Evolutionary conservation across 176 grass and related monocot species (phyloP).

Genomic region (Juncus inflexus): DNA sequence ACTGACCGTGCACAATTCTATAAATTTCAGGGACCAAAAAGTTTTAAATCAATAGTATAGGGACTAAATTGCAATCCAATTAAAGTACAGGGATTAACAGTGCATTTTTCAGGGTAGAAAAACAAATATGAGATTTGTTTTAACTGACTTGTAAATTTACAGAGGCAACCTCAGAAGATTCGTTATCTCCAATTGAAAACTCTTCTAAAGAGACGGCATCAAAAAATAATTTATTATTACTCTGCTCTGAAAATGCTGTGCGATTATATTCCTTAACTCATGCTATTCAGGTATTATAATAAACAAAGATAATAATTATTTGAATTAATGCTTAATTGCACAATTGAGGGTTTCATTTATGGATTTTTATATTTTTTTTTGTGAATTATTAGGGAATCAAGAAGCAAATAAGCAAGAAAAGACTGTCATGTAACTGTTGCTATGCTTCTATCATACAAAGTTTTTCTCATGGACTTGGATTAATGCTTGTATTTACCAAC

Average conservation of each 20-base stretch:
- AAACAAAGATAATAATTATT: background rate
- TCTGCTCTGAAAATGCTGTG: constrained; percentile 90
- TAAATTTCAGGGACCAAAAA: too few species aligned
- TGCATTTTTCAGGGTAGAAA: too few species aligned
- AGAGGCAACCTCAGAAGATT: constrained; percentile 14
- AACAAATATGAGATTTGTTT: background rate
- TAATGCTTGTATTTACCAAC: constrained; percentile 59
- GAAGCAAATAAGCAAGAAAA: constrained; percentile 77
- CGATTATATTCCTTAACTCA: constrained; percentile 67
- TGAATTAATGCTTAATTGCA: background rate
- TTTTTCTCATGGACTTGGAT: constrained; percentile 56
- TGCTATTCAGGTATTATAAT: constrained; percentile 67
- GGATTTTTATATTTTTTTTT: too few species aligned
- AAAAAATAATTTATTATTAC: constrained; percentile 53
- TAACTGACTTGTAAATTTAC: constrained; percentile 10
- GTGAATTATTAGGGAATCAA: constrained; percentile 62
- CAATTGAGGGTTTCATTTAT: background rate
- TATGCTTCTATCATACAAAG: constrained; percentile 67
- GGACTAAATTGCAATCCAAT: too few species aligned
- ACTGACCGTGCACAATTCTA: too few species aligned
- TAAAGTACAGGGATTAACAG: too few species aligned
- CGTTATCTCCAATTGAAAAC: constrained; percentile 14
- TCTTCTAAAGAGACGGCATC: constrained; percentile 31
- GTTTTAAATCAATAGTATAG: too few species aligned
- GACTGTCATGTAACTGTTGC: constrained; percentile 45